Evolutionary conservation across 257 asterid genomes (phyloP), one percentile per base, ranked within the genome.

Genomic region (Eucommia ulmoides): DNA sequence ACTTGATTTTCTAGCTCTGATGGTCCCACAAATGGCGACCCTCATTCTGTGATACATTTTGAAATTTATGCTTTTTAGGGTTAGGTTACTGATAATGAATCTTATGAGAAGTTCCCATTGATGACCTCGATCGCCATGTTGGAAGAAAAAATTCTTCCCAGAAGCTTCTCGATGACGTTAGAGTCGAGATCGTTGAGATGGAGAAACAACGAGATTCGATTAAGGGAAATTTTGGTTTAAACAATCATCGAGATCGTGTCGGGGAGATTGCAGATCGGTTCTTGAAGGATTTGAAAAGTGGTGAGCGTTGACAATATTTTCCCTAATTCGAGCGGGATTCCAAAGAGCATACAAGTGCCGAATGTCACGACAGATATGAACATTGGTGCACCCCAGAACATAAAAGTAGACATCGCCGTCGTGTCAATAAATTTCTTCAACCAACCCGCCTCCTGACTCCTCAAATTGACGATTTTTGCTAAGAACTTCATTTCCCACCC

Each of bases 1-100:
- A 70, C 97, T 84, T 41, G 97, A 88, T 72, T 88, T 88, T 5
- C 97, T 95, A 17, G 91, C 75, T 60, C 96, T 94, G 59, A 89
- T 94, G 16, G 82, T 66, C 41, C 97, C 97, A 71, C 97, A 84
- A 41, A 88, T 38, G 16, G 97, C 96, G 54, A 88, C 86, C 70
- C 78, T 78, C 94, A 71, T 80, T 49, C 96, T 93, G 23, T 19
- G 74, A 18, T 68, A 60, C 33, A 78, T 85, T 50, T 42, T 67
- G 19, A 89, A 29, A 54, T 70, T 80, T 44, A 84, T 69, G 56
- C 74, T 80, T 66, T 29, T 78, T 51, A 88, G 66, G 21, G 78
- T 75, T 7, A 85, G 84, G 47, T 20, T 45, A 79, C 50, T 60
- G 82, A 72, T 0, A 82, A 61, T 2, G 22, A 55, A 55, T 84